A percentile compares a stretch with the other conserved stretches of the same genome.
phyloP scores from a whole-genome alignment of 75 land plant species.

The Isoetes taiwanensis region DNA sequence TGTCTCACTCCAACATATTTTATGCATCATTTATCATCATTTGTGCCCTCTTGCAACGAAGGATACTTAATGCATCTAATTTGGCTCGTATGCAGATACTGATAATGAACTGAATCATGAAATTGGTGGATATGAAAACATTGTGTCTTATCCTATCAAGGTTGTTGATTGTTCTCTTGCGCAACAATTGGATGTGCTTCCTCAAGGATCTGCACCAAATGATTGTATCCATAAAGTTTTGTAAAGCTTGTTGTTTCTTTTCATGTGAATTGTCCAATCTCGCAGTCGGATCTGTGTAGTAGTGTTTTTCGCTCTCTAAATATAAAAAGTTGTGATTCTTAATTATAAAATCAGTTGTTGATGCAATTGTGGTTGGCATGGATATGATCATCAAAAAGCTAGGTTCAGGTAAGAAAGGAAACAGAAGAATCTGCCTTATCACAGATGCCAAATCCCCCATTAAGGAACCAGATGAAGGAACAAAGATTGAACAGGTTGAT shows the following conservation, averaged over 20 bases:
- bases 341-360: constrained; percentile 40
- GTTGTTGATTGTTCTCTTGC: constrained; percentile 56
- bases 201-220: constrained; percentile 43
- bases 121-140: constrained; percentile 78
- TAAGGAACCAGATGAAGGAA: constrained; percentile 73
- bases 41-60: neutral
- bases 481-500: constrained; percentile 71
- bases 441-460: constrained; percentile 52
- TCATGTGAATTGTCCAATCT: too few species aligned
- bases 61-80: too few species aligned
- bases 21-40: neutral
- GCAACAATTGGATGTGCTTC: constrained; percentile 33
- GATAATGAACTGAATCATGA: constrained; percentile 70
- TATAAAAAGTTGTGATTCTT: neutral
- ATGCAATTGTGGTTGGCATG: constrained; percentile 94
- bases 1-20: neutral
- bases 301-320: neutral
- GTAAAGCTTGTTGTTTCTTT: too few species aligned
- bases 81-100: constrained; percentile 38
- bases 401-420: constrained; percentile 53
- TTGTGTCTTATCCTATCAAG: constrained; percentile 42
- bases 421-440: constrained; percentile 65
- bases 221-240: constrained; percentile 89
- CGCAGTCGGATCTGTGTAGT: too few species aligned
- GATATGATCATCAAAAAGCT: constrained; percentile 79